A percentile compares a stretch with the other conserved stretches of the same genome.
Evolutionary conservation across 129 eudicot species (phyloP).

Genomic region (Flaveria sonorensis): DNA sequence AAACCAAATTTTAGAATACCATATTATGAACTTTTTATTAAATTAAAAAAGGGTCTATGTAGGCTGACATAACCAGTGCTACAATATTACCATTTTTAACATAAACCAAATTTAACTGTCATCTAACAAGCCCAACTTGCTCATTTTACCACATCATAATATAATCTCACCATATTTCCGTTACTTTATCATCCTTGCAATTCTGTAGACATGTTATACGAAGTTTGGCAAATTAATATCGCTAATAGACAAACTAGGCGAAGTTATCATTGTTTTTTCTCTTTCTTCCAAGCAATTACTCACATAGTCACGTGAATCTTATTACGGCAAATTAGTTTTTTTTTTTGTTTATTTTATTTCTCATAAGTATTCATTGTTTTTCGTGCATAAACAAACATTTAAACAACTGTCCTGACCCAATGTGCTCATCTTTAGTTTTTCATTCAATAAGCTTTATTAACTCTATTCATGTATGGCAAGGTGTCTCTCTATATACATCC

Average conservation of each 20-base stretch:
- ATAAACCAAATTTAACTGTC: not conserved
- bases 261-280: not conserved
- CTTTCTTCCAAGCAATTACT: not conserved
- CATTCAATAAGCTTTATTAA: not conserved
- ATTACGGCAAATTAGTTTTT: not conserved
- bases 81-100: too few species aligned
- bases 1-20: too few species aligned
- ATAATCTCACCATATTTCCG: not conserved
- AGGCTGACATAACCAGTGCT: too few species aligned
- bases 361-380: not conserved
- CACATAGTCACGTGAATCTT: not conserved
- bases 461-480: not conserved
- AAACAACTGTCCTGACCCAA: constrained; percentile 3
- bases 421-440: not conserved
- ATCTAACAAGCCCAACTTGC: not conserved
- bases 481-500: constrained; percentile 13
- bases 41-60: too few species aligned
- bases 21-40: too few species aligned
- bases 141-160: not conserved
- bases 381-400: not conserved
- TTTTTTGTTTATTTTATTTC: not conserved
- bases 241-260: not conserved
- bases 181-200: not conserved
- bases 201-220: not conserved
- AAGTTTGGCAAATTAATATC: not conserved